phyloP scores from a whole-genome alignment of 306 rosid species.

The Vachellia collinsii region DNA sequence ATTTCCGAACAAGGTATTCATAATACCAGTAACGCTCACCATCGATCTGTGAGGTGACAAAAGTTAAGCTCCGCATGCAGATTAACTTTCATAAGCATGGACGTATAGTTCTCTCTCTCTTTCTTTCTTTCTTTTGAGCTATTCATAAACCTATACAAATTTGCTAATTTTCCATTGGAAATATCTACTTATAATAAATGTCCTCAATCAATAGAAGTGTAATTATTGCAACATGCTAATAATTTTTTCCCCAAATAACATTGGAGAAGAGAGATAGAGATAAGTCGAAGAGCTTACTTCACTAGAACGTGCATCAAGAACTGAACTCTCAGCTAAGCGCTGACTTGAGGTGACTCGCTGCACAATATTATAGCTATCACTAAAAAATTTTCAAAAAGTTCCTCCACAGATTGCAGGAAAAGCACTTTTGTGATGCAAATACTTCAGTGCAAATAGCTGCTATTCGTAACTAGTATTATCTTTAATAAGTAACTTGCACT shows the following conservation, averaged over 20 bases:
- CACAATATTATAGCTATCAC: conserved; percentile 43
- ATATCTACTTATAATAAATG: neutral
- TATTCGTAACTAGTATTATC: neutral
- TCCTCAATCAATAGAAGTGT: neutral
- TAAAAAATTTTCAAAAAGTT: conserved; percentile 16
- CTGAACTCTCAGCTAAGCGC: conserved; percentile 92
- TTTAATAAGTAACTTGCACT: neutral
- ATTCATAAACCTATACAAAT: conserved; percentile 22
- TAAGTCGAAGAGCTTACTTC: conserved; percentile 60
- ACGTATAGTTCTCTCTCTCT: neutral
- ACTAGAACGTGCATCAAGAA: conserved; percentile 79
- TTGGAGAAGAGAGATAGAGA: conserved; percentile 29
- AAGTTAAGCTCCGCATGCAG: conserved; percentile 30
- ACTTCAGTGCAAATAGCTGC: neutral
- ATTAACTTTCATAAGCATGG: conserved; percentile 30
- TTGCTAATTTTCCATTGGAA: conserved; percentile 18
- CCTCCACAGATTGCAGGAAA: conserved; percentile 9
- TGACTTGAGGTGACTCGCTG: conserved; percentile 96
- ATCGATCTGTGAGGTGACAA: conserved; percentile 63
- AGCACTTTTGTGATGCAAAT: conserved; percentile 22
- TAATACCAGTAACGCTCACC: conserved; percentile 89
- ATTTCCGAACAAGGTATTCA: conserved; percentile 93
- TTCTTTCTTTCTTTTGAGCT: neutral
- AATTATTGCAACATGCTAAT: neutral
- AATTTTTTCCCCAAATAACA: neutral